phyloP scores from a whole-genome alignment of 2,329 filamentous ascomycete species.

The Fragosphaeria purpurea region DNA sequence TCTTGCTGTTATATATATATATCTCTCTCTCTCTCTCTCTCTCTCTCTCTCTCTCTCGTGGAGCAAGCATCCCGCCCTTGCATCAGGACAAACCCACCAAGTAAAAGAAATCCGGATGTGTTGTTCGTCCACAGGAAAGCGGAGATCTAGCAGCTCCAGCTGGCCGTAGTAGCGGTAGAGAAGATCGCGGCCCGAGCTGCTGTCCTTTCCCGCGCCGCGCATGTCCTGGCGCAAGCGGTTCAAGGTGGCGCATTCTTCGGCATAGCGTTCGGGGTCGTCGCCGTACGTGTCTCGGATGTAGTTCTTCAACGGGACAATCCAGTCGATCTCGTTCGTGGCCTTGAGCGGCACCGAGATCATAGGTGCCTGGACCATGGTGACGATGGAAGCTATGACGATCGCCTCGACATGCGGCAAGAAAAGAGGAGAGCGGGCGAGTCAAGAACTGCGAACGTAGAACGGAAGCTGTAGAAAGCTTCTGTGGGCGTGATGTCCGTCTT shows the following conservation, averaged over 20 bases:
- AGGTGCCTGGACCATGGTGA: conserved; percentile 67
- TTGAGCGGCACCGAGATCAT: conserved; percentile 94
- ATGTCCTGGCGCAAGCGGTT: conserved; percentile 96
- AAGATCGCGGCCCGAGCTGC: conserved; percentile 82
- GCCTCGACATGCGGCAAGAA: too few species aligned
- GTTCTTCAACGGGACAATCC: conserved; percentile 80
- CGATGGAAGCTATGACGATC: not conserved
- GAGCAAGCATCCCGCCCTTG: too few species aligned
- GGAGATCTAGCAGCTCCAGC: conserved; percentile 82
- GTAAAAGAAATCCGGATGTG: conserved; percentile 99
- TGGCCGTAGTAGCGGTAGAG: conserved; percentile 97
- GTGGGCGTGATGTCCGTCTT: too few species aligned
- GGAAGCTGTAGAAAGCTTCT: too few species aligned
- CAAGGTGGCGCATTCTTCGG: conserved; percentile 87
- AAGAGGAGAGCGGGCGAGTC: too few species aligned
- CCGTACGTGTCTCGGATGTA: conserved; percentile 93
- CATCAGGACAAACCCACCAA: conserved; percentile 50
- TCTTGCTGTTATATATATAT: too few species aligned
- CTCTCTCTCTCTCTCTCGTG: too few species aligned
- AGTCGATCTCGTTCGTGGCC: conserved; percentile 96
- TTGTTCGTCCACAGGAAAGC: conserved; percentile 96
- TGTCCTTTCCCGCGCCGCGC: conserved; percentile 94
- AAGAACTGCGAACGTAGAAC: too few species aligned
- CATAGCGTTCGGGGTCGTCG: conserved; percentile 92
- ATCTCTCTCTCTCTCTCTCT: too few species aligned